phyloP scores from a whole-genome alignment of 306 rosid genomes.

The Styphnolobium japonicum region DNA sequence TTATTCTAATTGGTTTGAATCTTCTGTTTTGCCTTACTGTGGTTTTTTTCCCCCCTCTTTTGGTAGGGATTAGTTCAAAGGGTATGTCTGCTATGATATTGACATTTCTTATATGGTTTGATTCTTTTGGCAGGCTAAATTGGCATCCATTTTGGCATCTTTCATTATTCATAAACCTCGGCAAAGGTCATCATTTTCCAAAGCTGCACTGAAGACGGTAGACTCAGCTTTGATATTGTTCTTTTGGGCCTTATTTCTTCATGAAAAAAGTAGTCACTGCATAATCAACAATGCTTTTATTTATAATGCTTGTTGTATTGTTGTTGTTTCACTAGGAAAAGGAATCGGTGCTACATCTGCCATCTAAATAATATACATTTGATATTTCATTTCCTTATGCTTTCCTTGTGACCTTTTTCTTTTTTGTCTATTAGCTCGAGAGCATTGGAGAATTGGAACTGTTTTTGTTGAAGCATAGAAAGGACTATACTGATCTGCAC shows the following conservation, averaged over 20 bases:
- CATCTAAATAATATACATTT: not conserved
- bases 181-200: conserved; percentile 64
- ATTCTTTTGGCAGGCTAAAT: conserved; percentile 56
- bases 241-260: not conserved
- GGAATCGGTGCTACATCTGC: not conserved
- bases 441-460: conserved; percentile 78
- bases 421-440: conserved; percentile 57
- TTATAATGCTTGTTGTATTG: not conserved
- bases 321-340: not conserved
- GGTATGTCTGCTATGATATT: not conserved
- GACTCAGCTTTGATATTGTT: not conserved
- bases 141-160: conserved; percentile 86
- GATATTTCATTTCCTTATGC: not conserved
- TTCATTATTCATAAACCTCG: conserved; percentile 86
- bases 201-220: conserved; percentile 91
- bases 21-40: not conserved
- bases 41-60: not conserved
- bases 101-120: not conserved
- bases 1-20: conserved; percentile 1
- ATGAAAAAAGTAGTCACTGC: not conserved
- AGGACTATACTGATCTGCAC: conserved; percentile 88
- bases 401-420: not conserved
- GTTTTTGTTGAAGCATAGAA: conserved; percentile 80
- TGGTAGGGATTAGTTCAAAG: not conserved
- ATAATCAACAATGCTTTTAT: not conserved